Conservation (phyloP, 345 rosid genomes). For the Camelina laxa region DNA sequence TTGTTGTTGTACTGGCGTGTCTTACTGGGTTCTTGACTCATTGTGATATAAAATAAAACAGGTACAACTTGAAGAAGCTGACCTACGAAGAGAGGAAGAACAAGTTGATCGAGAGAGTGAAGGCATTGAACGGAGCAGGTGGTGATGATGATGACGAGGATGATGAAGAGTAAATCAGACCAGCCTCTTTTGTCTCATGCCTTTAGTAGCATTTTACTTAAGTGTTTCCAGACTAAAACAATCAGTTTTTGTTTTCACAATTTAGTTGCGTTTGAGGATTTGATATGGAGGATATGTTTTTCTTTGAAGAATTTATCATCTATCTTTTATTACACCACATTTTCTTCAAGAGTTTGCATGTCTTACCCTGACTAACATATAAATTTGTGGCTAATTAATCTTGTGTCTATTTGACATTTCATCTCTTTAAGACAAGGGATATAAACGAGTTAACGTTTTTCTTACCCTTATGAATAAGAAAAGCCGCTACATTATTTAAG, state of each 20-base stretch:
- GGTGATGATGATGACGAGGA: constrained; percentile 16
- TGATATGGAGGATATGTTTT: constrained; percentile 1
- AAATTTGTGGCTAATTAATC: too few relatives aligned
- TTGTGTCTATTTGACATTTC: too few relatives aligned
- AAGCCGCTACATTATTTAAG: too few relatives aligned
- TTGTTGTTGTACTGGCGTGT: neutral
- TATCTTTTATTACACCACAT: neutral
- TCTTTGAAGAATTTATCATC: neutral
- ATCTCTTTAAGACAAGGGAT: too few relatives aligned
- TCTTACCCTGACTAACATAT: too few relatives aligned
- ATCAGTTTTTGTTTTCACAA: constrained; percentile 2
- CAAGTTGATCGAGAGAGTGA: constrained; percentile 34
- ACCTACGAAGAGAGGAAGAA: constrained; percentile 39
- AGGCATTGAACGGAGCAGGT: constrained; percentile 33
- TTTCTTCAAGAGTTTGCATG: neutral
- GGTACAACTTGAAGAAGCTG: constrained; percentile 39
- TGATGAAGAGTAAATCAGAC: constrained; percentile 30
- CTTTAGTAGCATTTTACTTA: neutral
- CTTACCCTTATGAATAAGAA: too few relatives aligned
- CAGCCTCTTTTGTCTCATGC: neutral
- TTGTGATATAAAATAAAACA: neutral
- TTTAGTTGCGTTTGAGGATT: constrained; percentile 14
- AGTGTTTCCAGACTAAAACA: neutral
- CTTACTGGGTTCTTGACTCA: neutral
- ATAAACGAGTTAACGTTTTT: too few relatives aligned